Evolutionary conservation across 257 asterid species (phyloP).

Genomic region (Handroanthus guayacan): DNA sequence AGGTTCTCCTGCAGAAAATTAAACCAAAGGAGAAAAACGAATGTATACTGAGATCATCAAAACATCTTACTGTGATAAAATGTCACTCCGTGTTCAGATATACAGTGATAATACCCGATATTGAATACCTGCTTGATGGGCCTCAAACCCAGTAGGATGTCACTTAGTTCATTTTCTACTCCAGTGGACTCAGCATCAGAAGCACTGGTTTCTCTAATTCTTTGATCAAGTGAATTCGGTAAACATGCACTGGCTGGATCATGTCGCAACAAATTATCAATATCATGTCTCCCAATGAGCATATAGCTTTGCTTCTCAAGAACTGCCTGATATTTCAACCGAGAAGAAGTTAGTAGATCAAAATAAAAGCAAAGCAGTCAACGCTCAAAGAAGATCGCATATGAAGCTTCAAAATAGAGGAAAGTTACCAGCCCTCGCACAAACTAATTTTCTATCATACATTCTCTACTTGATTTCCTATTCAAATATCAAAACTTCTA

Average conservation of each 20-base stretch:
- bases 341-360: slow-evolving; percentile 28
- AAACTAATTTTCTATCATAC: slow-evolving; percentile 17
- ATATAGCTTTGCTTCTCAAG: slow-evolving; percentile 99
- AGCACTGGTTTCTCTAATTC: slow-evolving; percentile 49
- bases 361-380: slow-evolving; percentile 20
- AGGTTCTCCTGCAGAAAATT: slow-evolving; percentile 78
- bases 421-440: slow-evolving; percentile 19
- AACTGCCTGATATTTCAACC: slow-evolving; percentile 81
- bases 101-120: slow-evolving; percentile 24
- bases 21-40: slow-evolving; percentile 31
- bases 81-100: slow-evolving; percentile 23
- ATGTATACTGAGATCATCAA: slow-evolving; percentile 21
- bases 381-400: slow-evolving; percentile 32
- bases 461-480: slow-evolving; percentile 10
- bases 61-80: slow-evolving; percentile 21
- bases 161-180: slow-evolving; percentile 79
- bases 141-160: slow-evolving; percentile 74
- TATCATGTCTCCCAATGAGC: slow-evolving; percentile 97
- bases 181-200: slow-evolving; percentile 62
- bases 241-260: slow-evolving; percentile 89
- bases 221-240: slow-evolving; percentile 65
- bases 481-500: slow-evolving; percentile 16
- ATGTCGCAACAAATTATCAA: slow-evolving; percentile 85
- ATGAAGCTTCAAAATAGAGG: slow-evolving; percentile 33
- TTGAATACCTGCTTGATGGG: slow-evolving; percentile 90